These are phyloP conservation scores for Urostyla sp. DNA, from an alignment of 73 alveolate genomes.

Conservation along the genomic window DNA sequence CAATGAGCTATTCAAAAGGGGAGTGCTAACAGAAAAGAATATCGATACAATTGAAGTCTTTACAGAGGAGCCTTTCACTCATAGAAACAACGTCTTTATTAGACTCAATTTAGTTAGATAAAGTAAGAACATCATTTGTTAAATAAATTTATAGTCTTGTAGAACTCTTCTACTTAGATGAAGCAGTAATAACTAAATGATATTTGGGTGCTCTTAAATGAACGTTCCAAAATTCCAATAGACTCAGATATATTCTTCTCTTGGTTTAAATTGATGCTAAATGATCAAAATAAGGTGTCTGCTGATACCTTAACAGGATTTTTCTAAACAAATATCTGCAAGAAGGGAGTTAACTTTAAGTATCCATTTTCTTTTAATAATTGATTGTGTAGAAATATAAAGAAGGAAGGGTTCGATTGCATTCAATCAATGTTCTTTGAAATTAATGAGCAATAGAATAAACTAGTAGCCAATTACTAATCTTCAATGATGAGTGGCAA, in stretches of 20 bases:
- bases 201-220: conserved; percentile 29
- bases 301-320: conserved; percentile 7
- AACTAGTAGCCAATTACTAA: background rate
- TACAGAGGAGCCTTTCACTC: conserved; percentile 27
- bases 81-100: background rate
- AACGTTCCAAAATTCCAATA: conserved; percentile 10
- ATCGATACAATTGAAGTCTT: conserved; percentile 28
- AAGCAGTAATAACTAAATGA: conserved; percentile 12
- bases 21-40: background rate
- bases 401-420: conserved; percentile 53
- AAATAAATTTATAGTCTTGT: background rate
- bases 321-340: conserved; percentile 39
- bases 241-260: conserved; percentile 44
- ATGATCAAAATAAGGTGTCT: conserved; percentile 23
- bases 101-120: conserved; percentile 25
- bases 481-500: background rate
- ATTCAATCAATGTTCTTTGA: conserved; percentile 21
- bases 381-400: too few relatives aligned
- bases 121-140: background rate
- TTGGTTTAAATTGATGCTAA: conserved; percentile 42
- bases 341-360: conserved; percentile 19
- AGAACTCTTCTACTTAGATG: background rate
- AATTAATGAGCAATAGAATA: conserved; percentile 37
- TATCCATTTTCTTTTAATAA: too few relatives aligned
- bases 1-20: conserved; percentile 24